These are phyloP conservation scores for Viola odorata DNA, from an alignment of 345 rosid species.

Conservation along the genomic window DNA sequence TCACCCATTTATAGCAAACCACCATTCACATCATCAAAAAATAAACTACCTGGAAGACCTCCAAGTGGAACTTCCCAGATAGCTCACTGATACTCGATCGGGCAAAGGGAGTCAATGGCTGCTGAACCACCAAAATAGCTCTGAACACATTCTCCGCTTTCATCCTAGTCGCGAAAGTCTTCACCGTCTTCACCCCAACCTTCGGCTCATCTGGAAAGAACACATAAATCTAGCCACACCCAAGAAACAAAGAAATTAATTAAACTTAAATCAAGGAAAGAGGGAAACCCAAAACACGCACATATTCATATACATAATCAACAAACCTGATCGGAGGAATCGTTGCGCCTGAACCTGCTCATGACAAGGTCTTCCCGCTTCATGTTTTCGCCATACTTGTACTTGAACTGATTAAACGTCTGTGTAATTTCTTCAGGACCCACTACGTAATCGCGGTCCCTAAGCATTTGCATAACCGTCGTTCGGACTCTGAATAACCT, in stretches of 20 bases:
- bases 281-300: not conserved
- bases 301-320: not conserved
- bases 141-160: slow-evolving; percentile 71
- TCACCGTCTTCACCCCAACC: slow-evolving; percentile 90
- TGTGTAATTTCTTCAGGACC: slow-evolving; percentile 55
- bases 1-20: not conserved
- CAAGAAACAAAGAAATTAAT: not conserved
- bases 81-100: slow-evolving; percentile 63
- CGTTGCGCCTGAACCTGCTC: slow-evolving; percentile 47
- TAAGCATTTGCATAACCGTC: slow-evolving; percentile 79
- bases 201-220: slow-evolving; percentile 83
- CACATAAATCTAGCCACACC: slow-evolving; percentile 50
- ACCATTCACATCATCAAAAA: not conserved
- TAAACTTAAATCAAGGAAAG: not conserved
- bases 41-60: slow-evolving; percentile 67
- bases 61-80: slow-evolving; percentile 66
- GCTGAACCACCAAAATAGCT: slow-evolving; percentile 78
- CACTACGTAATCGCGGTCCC: slow-evolving; percentile 68
- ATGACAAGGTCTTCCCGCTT: slow-evolving; percentile 86
- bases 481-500: slow-evolving; percentile 54
- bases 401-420: slow-evolving; percentile 42
- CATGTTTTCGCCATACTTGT: slow-evolving; percentile 67
- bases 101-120: slow-evolving; percentile 80
- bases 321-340: slow-evolving; percentile 59
- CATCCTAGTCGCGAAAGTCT: slow-evolving; percentile 79